Evolutionary conservation across 768 basidiomycete genomes (phyloP), one percentile per base, ranked within the genome.

Genomic region (Calocybe gangraenosa): DNA sequence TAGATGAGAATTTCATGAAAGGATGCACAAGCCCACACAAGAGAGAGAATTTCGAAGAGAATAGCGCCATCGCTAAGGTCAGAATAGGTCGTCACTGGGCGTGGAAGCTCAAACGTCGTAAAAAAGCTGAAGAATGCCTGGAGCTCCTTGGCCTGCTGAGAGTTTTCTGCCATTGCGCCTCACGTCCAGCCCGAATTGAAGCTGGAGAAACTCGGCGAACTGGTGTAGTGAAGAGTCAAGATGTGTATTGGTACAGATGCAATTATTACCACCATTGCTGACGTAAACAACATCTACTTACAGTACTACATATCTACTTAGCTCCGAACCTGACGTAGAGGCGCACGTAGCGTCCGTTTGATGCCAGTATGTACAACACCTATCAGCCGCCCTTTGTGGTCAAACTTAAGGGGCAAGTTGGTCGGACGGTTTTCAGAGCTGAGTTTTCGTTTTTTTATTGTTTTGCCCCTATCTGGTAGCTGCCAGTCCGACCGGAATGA

Each of bases 41-140:
- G 60, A 11, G 79, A 75, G 40, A 94, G 75, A 40, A 93, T 74
- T 49, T 87, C 81, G 52, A 85, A 84, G 40, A 93, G 73, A 7
- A 81, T 81, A 13, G 78, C 74, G 0, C 89, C 91, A 66, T 93
- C 91, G 55, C 79, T 81, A 52, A 94, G 81, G 72, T 92, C 87
- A 20, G 77, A 65, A 18, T 82, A 65, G 22, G 77, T 68, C 0
- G 79, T 65, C 7, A 88, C 80, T 2, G 84, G 77, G 28, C 81
- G 71, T 3, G 78, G 64, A 39, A 92, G 79, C 39, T 76, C 64
- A 61, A 92, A 91, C 15, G 83, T 82, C 3, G 78, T 67, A 51
- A 92, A 84, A 70, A 91, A 92, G 44, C 83, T 75, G 63, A 88
- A 69, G 69, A 92, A 91, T 4, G 90, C 89, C 50, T 83, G 77